Conservation (phyloP, 148 eudicot genomes). For the Fagopyrum tataricum region DNA sequence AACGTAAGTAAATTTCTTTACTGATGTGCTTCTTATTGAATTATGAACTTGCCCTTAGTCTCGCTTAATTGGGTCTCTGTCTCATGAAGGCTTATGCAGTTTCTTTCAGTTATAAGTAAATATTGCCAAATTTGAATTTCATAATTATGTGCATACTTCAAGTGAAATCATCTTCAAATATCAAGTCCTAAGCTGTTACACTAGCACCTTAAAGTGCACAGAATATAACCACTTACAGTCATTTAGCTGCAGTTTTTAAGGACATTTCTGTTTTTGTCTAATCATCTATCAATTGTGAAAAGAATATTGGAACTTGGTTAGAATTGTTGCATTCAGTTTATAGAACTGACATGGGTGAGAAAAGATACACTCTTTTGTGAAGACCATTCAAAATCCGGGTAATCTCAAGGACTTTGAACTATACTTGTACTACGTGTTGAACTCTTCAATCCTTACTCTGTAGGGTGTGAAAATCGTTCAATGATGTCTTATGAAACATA, state of each 20-base stretch:
- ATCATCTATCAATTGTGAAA: neutral
- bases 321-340: neutral
- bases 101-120: neutral
- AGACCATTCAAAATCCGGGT: neutral
- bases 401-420: neutral
- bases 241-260: neutral
- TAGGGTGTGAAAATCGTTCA: neutral
- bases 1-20: conserved; percentile 43
- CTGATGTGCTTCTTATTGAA: neutral
- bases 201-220: neutral
- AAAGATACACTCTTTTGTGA: neutral
- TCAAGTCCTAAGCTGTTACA: neutral
- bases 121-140: neutral
- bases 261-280: neutral
- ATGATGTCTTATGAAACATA: neutral
- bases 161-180: neutral
- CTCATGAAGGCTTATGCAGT: neutral
- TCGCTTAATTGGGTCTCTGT: neutral
- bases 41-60: neutral
- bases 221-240: neutral
- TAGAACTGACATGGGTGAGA: neutral
- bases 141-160: neutral
- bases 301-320: neutral
- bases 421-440: neutral
- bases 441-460: neutral